A percentile compares a stretch with the other conserved stretches of the same genome.
phyloP scores from a whole-genome alignment of 352 stramenopile genomes.

The Thraustochytrium striatum region DNA sequence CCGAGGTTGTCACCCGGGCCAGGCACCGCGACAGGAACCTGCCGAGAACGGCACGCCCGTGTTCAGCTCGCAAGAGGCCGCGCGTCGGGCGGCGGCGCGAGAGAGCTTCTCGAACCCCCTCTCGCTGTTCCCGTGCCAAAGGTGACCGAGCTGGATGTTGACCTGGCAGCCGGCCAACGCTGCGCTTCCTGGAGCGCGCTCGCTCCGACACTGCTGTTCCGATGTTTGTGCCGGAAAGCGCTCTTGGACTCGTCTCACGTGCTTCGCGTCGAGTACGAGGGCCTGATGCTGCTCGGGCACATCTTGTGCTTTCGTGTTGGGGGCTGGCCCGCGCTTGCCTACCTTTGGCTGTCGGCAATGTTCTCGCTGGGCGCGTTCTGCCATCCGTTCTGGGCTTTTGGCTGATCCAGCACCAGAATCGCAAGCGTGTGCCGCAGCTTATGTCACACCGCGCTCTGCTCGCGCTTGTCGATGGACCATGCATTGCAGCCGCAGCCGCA shows the following conservation, averaged over 20 bases:
- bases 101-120: too few species aligned
- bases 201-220: slow-evolving; percentile 41
- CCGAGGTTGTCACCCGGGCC: too few species aligned
- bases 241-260: not conserved
- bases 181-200: slow-evolving; percentile 18
- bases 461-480: not conserved
- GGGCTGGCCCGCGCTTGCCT: not conserved
- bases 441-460: not conserved
- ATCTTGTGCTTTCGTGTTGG: not conserved
- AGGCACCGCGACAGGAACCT: not conserved
- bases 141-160: too few species aligned
- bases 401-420: slow-evolving; percentile 52
- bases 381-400: slow-evolving; percentile 53
- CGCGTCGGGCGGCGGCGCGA: too few species aligned
- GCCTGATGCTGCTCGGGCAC: slow-evolving; percentile 16
- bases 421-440: slow-evolving; percentile 4
- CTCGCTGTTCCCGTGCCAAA: too few species aligned
- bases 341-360: not conserved
- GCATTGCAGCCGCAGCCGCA: not conserved
- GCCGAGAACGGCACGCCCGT: not conserved
- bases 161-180: too few species aligned
- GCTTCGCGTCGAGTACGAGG: slow-evolving; percentile 22
- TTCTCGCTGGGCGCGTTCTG: slow-evolving; percentile 43
- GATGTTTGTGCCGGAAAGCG: slow-evolving; percentile 1
- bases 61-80: too few species aligned